Evolutionary conservation across 106 monocot genomes (phyloP).

Genomic region (Dendrobium huoshanense): DNA sequence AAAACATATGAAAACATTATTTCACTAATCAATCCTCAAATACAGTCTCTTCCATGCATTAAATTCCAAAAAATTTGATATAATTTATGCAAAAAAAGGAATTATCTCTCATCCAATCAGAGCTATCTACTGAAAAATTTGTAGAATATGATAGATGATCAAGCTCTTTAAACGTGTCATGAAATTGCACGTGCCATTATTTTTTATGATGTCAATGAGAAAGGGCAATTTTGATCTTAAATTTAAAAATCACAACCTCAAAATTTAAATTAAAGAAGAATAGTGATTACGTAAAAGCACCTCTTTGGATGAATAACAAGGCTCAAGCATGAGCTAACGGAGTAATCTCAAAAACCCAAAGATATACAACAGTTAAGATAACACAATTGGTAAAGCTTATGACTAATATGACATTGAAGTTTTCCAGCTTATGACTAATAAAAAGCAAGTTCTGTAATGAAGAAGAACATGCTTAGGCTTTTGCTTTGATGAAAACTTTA

Average conservation of each 20-base stretch:
- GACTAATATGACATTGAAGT: not conserved
- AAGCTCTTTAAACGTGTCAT: not conserved
- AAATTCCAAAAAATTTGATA: not conserved
- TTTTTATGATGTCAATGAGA: not conserved
- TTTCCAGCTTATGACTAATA: not conserved
- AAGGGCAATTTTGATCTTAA: not conserved
- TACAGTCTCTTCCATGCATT: not conserved
- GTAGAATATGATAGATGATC: not conserved
- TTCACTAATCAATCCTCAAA: not conserved
- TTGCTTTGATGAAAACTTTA: conserved; percentile 12
- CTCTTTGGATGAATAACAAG: not conserved
- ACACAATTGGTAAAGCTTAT: not conserved
- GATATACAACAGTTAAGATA: not conserved
- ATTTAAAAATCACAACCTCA: not conserved
- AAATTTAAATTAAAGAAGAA: not conserved
- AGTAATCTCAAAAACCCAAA: not conserved
- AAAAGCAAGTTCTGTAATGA: not conserved
- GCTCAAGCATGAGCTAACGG: not conserved
- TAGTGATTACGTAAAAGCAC: not conserved
- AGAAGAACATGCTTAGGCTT: not conserved
- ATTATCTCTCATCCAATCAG: not conserved
- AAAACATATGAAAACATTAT: not conserved
- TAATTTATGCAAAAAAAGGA: not conserved
- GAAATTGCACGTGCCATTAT: not conserved
- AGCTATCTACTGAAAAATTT: not conserved